These are phyloP conservation scores for Aspergillus hiratsukae DNA, from an alignment of 2,329 filamentous ascomycete species.

Conservation along the genomic window DNA sequence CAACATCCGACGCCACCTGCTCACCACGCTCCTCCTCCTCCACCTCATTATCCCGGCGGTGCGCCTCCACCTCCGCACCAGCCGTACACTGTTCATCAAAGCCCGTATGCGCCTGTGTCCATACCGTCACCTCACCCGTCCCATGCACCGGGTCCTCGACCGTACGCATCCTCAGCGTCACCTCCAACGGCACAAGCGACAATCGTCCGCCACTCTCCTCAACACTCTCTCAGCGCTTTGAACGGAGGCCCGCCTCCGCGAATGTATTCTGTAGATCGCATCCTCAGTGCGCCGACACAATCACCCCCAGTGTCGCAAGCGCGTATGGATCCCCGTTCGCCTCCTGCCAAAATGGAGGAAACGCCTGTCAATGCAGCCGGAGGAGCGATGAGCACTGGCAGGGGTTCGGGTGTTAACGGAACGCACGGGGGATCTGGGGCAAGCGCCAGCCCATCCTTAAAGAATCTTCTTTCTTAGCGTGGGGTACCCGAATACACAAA, in stretches of 20 bases:
- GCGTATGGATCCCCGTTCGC: constrained; percentile 31
- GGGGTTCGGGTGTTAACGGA: constrained; percentile 25
- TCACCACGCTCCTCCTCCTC: constrained; percentile 27
- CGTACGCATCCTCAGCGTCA: constrained; percentile 35
- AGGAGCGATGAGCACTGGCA: constrained; percentile 23
- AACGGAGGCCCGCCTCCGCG: constrained; percentile 34
- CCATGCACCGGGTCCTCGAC: constrained; percentile 26
- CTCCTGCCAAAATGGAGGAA: constrained; percentile 29
- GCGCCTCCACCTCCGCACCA: constrained; percentile 33
- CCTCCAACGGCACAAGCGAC: constrained; percentile 36
- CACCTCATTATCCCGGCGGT: constrained; percentile 29
- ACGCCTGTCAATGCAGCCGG: constrained; percentile 20
- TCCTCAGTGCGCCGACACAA: constrained; percentile 28
- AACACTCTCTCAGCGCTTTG: constrained; percentile 31
- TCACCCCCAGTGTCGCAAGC: constrained; percentile 34
- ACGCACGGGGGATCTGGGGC: constrained; percentile 50
- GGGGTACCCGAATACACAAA: neutral
- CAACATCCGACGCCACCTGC: constrained; percentile 19
- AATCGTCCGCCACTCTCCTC: constrained; percentile 34
- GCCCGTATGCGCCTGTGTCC: constrained; percentile 34
- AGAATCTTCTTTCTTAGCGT: constrained; percentile 64
- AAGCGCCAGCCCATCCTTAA: constrained; percentile 70
- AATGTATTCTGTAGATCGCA: constrained; percentile 36
- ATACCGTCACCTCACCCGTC: constrained; percentile 32
- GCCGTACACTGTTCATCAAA: constrained; percentile 33